Base-by-base conservation (phyloP, 176 grass and related monocot genomes). In the Pontederia crassipes region DNA sequence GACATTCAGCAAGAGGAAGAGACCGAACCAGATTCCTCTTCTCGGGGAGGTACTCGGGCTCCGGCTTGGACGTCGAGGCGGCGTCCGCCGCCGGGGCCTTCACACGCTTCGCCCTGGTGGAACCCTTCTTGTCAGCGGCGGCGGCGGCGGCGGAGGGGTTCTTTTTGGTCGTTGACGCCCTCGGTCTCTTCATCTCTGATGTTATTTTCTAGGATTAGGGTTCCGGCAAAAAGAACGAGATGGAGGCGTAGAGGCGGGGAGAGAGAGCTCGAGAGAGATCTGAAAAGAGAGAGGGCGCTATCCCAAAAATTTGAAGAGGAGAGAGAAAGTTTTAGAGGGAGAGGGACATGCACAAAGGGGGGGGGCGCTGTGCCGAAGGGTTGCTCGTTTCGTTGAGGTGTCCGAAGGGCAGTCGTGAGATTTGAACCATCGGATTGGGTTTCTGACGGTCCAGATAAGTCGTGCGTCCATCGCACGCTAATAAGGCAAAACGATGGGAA, bases 21-120 rank as follows among this genome's bases (percentile, higher is more conserved):
- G 59, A 10, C 57, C 77, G 72, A 20, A 93, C 89, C 78, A 84
- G 40, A 55, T 84, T 88, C 11, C 84, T 60, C 46, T 67, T 81
- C 55, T 81, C 80, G 1, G 64, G 55, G 48, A 94, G 79, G 68
- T 80, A 94, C 74, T 84, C 88, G 8, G 67, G 10, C 49, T 88
- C 77, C 4, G 13, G 16, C 74, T 87, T 80, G 58, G 79, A 67
- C 55, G 87, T 84, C 65, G 80, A 48, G 15, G 52, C 52, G 32
- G 32, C 32, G 6, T 40, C 32, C 6, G 32, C 32, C 32, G 32
- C 32, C 11, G 49, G 13, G 60, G 55, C 15, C 77, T 70, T 81
- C 59, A 28, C 52, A 17, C 80, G 55, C 78, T 70, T 84, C 17
- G 65, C 4, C 47, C 76, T 47, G 59, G 77, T 28, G 48, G 49